Percentiles rank a stretch among this genome's conserved stretches.
phyloP scores from a whole-genome alignment of 2,329 filamentous ascomycete genomes.

The Aspergillus carbonarius region DNA sequence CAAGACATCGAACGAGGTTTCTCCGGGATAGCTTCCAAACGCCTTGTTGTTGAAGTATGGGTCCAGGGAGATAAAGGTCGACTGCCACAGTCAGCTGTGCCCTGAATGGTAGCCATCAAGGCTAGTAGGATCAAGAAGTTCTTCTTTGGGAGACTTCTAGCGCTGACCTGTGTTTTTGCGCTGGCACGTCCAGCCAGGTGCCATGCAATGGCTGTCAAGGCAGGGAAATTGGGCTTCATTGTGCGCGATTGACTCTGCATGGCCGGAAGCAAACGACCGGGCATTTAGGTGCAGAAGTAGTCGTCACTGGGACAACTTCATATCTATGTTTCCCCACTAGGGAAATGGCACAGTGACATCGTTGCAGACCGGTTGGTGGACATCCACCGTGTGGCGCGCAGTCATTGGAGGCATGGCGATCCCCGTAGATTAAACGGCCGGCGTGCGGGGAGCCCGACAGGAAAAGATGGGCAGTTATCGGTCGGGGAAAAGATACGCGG shows the following conservation, averaged over 20 bases:
- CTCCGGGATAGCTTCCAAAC: neutral
- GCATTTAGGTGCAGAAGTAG: neutral
- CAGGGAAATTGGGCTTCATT: neutral
- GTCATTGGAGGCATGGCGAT: neutral
- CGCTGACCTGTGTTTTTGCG: neutral
- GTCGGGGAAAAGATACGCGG: neutral
- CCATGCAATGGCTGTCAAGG: neutral
- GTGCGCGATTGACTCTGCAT: neutral
- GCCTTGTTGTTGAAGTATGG: conserved; percentile 4
- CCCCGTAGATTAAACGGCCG: neutral
- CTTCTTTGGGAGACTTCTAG: no score
- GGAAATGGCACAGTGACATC: conserved; percentile 5
- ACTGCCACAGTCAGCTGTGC: neutral
- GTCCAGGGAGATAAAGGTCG: neutral
- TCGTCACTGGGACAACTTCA: neutral
- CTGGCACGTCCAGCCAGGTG: neutral
- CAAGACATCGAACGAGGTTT: neutral
- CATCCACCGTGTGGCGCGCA: neutral
- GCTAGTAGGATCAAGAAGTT: no score
- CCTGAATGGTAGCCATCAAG: no score
- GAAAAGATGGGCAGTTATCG: neutral
- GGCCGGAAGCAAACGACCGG: neutral
- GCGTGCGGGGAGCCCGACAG: conserved; percentile 1
- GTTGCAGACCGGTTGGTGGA: neutral
- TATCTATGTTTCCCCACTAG: neutral